Evolutionary conservation across 1,139 yeast genomes (phyloP).

Genomic region (Yamadazyma diddensiae): DNA sequence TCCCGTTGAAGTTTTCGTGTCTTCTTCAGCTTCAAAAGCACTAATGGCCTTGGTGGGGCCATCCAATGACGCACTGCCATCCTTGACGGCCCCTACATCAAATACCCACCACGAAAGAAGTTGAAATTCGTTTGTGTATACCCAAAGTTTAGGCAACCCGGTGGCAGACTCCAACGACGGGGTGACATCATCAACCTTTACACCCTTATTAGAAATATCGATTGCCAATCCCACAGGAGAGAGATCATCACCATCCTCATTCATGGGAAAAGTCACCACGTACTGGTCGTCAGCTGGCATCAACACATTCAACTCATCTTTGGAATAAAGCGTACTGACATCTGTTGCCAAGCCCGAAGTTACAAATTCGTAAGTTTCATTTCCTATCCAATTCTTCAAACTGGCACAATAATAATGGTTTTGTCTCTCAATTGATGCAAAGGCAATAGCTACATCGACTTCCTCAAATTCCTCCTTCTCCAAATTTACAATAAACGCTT

Average conservation of each 20-base stretch:
- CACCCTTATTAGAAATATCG: slow-evolving; percentile 47
- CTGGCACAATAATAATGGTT: slow-evolving; percentile 46
- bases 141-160: slow-evolving; percentile 61
- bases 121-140: slow-evolving; percentile 60
- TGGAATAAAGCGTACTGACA: slow-evolving; percentile 36
- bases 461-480: slow-evolving; percentile 16
- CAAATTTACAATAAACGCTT: slow-evolving; percentile 8
- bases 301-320: slow-evolving; percentile 20
- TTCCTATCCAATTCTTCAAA: slow-evolving; percentile 43
- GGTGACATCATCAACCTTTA: slow-evolving; percentile 50
- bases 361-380: slow-evolving; percentile 32
- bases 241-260: slow-evolving; percentile 63
- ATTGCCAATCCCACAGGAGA: slow-evolving; percentile 67
- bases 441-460: slow-evolving; percentile 57
- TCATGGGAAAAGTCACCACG: slow-evolving; percentile 70
- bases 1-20: slow-evolving; percentile 2
- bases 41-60: slow-evolving; percentile 13
- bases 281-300: slow-evolving; percentile 62
- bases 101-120: slow-evolving; percentile 66
- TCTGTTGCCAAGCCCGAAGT: slow-evolving; percentile 67
- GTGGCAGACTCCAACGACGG: slow-evolving; percentile 51
- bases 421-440: slow-evolving; percentile 49
- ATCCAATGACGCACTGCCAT: slow-evolving; percentile 21
- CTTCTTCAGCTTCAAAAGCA: slow-evolving; percentile 5
- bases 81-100: slow-evolving; percentile 45